Conservation (phyloP, 2,329 filamentous ascomycete genomes). For the Aspergillus pseudotamarii region DNA sequence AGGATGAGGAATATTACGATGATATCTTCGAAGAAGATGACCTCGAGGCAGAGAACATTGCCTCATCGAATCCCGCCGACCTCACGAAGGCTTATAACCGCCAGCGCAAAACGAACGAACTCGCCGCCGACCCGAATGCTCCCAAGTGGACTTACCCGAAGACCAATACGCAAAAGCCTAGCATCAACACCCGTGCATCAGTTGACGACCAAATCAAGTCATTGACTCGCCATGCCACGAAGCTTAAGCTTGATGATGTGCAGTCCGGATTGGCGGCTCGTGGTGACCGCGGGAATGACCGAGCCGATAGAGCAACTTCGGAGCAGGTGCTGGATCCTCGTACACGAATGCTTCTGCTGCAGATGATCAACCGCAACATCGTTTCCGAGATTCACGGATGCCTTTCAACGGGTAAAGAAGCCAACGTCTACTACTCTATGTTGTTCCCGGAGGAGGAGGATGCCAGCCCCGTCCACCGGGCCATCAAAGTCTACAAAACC, state of each 20-base stretch:
- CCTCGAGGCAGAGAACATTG: conserved; percentile 58
- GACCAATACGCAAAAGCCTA: conserved; percentile 76
- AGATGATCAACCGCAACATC: conserved; percentile 91
- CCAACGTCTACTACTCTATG: conserved; percentile 94
- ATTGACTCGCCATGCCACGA: conserved; percentile 81
- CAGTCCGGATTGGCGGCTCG: conserved; percentile 57
- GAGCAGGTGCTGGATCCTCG: conserved; percentile 94
- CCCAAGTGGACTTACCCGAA: conserved; percentile 65
- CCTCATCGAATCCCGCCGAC: conserved; percentile 63
- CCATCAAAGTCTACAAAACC: conserved; percentile 99
- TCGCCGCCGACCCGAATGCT: conserved; percentile 48
- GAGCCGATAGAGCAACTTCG: conserved; percentile 87
- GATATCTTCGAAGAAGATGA: conserved; percentile 60
- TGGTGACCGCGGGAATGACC: conserved; percentile 61
- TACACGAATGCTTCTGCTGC: conserved; percentile 91
- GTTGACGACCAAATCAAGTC: conserved; percentile 86
- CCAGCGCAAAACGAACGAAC: conserved; percentile 69
- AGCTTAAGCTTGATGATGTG: conserved; percentile 74
- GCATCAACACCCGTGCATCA: conserved; percentile 75
- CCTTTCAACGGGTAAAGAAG: conserved; percentile 95
- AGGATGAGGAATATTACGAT: conserved; percentile 63
- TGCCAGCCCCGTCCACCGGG: conserved; percentile 66
- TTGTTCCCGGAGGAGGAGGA: conserved; percentile 57
- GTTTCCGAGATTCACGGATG: conserved; percentile 93
- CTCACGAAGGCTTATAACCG: conserved; percentile 88